A percentile compares a stretch with the other conserved stretches of the same genome.
Conservation (phyloP, 768 basidiomycete genomes). For the Lyophyllum semitale region DNA sequence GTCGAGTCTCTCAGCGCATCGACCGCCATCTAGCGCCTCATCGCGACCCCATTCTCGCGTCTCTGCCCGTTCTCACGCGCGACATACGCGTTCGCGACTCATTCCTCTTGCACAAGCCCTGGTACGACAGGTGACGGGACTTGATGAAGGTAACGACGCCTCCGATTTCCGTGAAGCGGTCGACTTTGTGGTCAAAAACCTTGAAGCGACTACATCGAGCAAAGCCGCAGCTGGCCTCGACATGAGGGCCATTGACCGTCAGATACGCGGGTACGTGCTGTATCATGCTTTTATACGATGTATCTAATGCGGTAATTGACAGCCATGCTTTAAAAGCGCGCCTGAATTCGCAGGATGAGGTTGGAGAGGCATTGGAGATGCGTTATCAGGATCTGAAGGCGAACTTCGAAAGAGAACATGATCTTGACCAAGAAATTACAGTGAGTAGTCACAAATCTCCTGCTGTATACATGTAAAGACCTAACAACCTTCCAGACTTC, state of each 20-base stretch:
- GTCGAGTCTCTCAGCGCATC: constrained; percentile 14
- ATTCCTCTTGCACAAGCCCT: constrained; percentile 56
- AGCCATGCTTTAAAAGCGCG: constrained; percentile 71
- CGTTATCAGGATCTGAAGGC: constrained; percentile 53
- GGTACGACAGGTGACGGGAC: constrained; percentile 50
- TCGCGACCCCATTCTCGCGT: constrained; percentile 42
- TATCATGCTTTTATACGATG: not conserved
- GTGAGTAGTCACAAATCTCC: constrained; percentile 31
- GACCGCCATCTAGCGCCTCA: constrained; percentile 31
- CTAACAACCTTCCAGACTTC: constrained; percentile 41
- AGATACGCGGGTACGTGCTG: constrained; percentile 55
- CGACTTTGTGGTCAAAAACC: constrained; percentile 57
- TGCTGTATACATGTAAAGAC: not conserved
- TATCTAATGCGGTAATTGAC: constrained; percentile 7
- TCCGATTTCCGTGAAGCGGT: constrained; percentile 47
- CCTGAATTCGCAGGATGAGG: constrained; percentile 61
- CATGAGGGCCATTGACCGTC: constrained; percentile 54
- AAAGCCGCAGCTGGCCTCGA: constrained; percentile 62
- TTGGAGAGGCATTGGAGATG: constrained; percentile 62
- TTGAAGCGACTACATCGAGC: constrained; percentile 54
- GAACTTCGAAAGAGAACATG: constrained; percentile 48
- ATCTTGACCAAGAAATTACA: constrained; percentile 69
- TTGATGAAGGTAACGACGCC: constrained; percentile 42
- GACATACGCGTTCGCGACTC: constrained; percentile 54
- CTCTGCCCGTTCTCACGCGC: constrained; percentile 34